These are phyloP conservation scores for Populus alba DNA, from an alignment of 345 rosid genomes.

Conservation along the genomic window DNA sequence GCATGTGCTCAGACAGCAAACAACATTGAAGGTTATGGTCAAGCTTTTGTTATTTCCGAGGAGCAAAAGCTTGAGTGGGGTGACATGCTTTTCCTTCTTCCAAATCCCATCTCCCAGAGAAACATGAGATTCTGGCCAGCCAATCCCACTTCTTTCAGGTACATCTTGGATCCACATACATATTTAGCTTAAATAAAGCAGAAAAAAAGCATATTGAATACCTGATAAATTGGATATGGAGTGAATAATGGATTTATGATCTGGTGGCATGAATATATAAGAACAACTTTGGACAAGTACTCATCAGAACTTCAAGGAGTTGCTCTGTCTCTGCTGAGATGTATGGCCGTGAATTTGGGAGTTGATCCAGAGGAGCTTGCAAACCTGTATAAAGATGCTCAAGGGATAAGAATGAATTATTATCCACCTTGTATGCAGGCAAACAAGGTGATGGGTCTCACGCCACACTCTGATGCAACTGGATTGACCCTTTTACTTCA, in stretches of 20 bases:
- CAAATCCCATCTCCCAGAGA: conserved; percentile 28
- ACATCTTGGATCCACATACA: background rate
- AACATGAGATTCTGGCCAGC: conserved; percentile 38
- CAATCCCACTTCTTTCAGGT: conserved; percentile 40
- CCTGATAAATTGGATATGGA: background rate
- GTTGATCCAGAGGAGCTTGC: conserved; percentile 23
- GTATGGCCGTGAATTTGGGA: conserved; percentile 35
- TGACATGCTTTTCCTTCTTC: conserved; percentile 42
- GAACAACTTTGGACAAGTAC: conserved; percentile 32
- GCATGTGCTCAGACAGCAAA: conserved; percentile 33
- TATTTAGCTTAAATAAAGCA: background rate
- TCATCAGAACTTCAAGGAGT: conserved; percentile 26
- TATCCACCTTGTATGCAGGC: conserved; percentile 40
- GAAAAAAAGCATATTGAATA: background rate
- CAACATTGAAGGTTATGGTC: conserved; percentile 50
- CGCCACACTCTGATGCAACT: conserved; percentile 39
- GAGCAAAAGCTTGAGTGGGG: conserved; percentile 58
- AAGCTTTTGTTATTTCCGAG: conserved; percentile 48
- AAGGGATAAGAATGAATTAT: conserved; percentile 44
- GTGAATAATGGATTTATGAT: background rate
- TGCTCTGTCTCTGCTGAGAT: conserved; percentile 15
- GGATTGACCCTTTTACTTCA: conserved; percentile 37
- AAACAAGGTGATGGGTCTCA: conserved; percentile 33
- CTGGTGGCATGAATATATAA: background rate
- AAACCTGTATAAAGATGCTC: conserved; percentile 28